Evolutionary conservation across 2,329 filamentous ascomycete species (phyloP).

Genomic region (Pseudogymnoascus sp.): DNA sequence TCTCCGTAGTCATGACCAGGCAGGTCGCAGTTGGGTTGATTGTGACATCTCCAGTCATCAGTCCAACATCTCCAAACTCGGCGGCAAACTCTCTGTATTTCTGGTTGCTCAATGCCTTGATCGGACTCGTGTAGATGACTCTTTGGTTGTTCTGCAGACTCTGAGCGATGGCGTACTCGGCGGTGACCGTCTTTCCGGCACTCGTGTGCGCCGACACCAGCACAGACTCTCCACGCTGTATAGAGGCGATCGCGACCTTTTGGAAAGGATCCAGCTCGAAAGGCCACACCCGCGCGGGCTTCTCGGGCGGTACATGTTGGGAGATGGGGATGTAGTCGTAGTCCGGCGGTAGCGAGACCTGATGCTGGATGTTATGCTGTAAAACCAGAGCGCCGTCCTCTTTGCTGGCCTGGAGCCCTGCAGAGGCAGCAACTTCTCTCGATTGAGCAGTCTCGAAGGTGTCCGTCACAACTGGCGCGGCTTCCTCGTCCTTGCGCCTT

Average conservation of each 20-base stretch:
- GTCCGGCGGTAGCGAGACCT: constrained; percentile 88
- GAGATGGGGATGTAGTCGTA: constrained; percentile 94
- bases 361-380: constrained; percentile 96
- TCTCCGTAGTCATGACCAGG: constrained; percentile 98
- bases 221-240: constrained; percentile 92
- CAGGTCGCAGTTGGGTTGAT: constrained; percentile 98
- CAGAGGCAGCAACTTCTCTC: constrained; percentile 66
- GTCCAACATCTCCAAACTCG: constrained; percentile 90
- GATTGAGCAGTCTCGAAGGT: constrained; percentile 92
- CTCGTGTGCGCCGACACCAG: constrained; percentile 94
- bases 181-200: constrained; percentile 96
- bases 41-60: constrained; percentile 98
- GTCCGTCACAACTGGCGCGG: constrained; percentile 79
- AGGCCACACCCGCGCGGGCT: constrained; percentile 73
- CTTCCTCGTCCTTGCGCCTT: constrained; percentile 54
- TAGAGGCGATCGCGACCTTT: constrained; percentile 86
- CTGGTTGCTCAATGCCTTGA: constrained; percentile 97
- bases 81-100: constrained; percentile 96
- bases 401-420: constrained; percentile 24
- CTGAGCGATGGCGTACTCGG: constrained; percentile 96
- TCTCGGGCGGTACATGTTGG: constrained; percentile 80
- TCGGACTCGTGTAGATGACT: constrained; percentile 98
- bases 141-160: constrained; percentile 95
- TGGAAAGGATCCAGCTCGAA: constrained; percentile 98
- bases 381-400: constrained; percentile 57